phyloP scores from a whole-genome alignment of 2,329 filamentous ascomycete genomes.

The Colletotrichum filicis region DNA sequence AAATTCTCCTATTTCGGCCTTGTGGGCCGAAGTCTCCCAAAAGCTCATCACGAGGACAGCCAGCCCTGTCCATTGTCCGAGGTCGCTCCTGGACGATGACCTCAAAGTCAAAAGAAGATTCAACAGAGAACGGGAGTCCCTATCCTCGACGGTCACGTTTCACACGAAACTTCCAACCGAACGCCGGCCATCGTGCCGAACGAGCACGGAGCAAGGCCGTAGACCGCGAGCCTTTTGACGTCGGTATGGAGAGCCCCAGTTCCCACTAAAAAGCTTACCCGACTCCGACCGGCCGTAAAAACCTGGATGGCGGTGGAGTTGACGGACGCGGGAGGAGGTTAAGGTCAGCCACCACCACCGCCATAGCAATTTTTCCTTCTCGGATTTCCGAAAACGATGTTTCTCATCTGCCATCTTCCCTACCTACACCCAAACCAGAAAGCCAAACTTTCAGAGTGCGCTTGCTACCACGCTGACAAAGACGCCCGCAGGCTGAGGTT shows the following conservation, averaged over 20 bases:
- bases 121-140: background rate
- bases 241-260: background rate
- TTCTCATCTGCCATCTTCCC: background rate
- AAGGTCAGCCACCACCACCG: background rate
- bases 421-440: conserved; percentile 10
- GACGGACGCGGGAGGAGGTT: background rate
- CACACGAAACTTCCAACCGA: conserved; percentile 26
- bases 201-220: conserved; percentile 17
- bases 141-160: conserved; percentile 11
- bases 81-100: conserved; percentile 13
- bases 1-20: background rate
- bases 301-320: background rate
- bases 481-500: background rate
- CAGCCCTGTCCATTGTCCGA: conserved; percentile 1
- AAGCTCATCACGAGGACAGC: background rate
- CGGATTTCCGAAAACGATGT: conserved; percentile 25
- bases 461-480: conserved; percentile 23
- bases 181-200: conserved; percentile 25
- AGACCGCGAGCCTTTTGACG: conserved; percentile 1
- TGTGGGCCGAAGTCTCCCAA: conserved; percentile 1
- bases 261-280: conserved; percentile 14
- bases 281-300: conserved; percentile 1
- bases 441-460: conserved; percentile 4
- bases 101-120: conserved; percentile 3
- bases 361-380: background rate